Base-by-base conservation (phyloP, 2,329 filamentous ascomycete species). In the Cytospora chrysosperma region DNA sequence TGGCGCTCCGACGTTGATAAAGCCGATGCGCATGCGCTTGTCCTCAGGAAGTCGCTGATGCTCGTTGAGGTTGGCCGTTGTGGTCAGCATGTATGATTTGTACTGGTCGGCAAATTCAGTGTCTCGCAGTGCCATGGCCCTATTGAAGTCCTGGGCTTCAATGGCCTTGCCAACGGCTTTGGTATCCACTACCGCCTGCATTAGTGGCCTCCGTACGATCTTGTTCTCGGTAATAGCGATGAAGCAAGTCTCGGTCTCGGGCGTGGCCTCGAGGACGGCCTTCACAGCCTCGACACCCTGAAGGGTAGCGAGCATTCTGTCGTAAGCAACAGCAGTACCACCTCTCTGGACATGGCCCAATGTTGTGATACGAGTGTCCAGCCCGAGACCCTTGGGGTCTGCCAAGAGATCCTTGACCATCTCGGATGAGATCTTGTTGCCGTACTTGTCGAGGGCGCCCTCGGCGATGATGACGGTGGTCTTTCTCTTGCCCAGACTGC, bases 181-280 rank as follows among this genome's bases (percentile, higher is more conserved):
- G 30, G 95, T 99, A 72, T 93, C 86, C 54, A 85, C 80, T 13
- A 99, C 95, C 1, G 95, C 93, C 73, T 96, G 86, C 81, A 98
- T 90, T 28, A 99, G 81, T 24, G 93, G 90, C 70, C 93, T 93
- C 61, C 93, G 87, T 68, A 93, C 88, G 73, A 99, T 98, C 80
- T 99, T 96, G 84, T 98, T 98, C 81, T 99, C 95, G 68, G 89
- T 93, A 69, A 99, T 93, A 70, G 93, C 93, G 73, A 99, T 98
- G 73, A 99, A 93, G 63, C 93, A 94, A 56, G 93, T 97, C 61
- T 92, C 91, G 0, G 91, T 94, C 51, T 95, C 90, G 12, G 95
- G 93, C 0, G 88, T 96, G 56, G 92, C 91, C 68, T 96, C 92
- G 30, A 97, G 83, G 21, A 97, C 92, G 26, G 94, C 93, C 71